Conservation (phyloP, 2,329 filamentous ascomycete genomes). For the Eurotiales sp. region DNA sequence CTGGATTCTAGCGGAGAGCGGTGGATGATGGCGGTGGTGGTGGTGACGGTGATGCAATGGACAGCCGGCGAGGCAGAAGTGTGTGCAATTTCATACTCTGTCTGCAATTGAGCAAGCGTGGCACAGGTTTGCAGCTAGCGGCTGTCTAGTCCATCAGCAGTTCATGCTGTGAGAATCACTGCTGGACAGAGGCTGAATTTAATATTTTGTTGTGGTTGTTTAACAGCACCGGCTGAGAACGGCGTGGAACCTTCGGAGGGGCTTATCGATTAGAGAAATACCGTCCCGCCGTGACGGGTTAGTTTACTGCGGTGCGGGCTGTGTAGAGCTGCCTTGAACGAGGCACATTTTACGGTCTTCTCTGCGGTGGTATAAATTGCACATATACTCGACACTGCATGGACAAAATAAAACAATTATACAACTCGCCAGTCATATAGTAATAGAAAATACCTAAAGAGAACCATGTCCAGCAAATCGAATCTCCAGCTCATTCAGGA, state of each 20-base stretch:
- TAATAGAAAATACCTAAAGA: background rate
- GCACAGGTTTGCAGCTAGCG: background rate
- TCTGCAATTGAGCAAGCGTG: background rate
- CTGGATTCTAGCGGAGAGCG: background rate
- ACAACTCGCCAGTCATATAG: background rate
- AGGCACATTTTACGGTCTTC: background rate
- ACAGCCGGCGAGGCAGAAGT: background rate
- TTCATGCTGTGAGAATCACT: background rate
- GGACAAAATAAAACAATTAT: background rate
- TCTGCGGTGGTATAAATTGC: background rate
- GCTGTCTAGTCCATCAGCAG: background rate
- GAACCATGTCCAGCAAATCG: conserved; percentile 10
- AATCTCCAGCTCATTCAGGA: conserved; percentile 52
- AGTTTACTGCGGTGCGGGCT: too few species aligned
- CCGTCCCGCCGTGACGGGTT: too few species aligned
- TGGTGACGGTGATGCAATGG: background rate
- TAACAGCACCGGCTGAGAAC: conserved; percentile 6
- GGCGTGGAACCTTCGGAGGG: conserved; percentile 8
- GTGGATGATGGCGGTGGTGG: too few species aligned
- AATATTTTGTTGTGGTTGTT: background rate
- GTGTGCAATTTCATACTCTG: background rate
- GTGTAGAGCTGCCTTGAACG: too few species aligned
- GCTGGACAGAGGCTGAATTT: background rate
- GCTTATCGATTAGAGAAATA: background rate
- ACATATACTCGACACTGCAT: background rate